These are phyloP conservation scores for Boletus bicolor DNA, from an alignment of 768 basidiomycete species.

Conservation along the genomic window DNA sequence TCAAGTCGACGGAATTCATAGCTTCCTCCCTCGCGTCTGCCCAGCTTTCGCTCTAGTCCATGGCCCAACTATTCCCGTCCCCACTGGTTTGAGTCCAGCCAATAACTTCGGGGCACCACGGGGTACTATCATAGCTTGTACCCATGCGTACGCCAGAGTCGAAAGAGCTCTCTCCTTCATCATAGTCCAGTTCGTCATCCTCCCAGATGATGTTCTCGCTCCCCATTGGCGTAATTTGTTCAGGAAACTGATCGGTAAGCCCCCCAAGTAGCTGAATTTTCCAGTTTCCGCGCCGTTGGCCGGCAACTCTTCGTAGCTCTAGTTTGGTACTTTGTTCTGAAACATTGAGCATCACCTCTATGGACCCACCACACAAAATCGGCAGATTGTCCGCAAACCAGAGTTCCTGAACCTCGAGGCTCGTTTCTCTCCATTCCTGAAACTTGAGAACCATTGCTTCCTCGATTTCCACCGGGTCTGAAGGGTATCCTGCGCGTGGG, in stretches of 20 bases:
- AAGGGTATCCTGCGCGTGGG: slow-evolving; percentile 41
- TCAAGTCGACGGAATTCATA: neutral
- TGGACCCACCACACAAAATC: slow-evolving; percentile 34
- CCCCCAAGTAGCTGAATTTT: slow-evolving; percentile 27
- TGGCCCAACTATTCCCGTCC: slow-evolving; percentile 8
- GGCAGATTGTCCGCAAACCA: slow-evolving; percentile 46
- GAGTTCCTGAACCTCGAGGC: slow-evolving; percentile 42
- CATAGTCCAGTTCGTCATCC: slow-evolving; percentile 21
- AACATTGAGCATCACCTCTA: slow-evolving; percentile 27
- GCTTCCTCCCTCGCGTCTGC: neutral
- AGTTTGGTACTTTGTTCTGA: slow-evolving; percentile 26
- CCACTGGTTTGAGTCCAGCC: slow-evolving; percentile 16
- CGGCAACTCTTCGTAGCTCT: slow-evolving; percentile 18
- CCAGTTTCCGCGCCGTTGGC: slow-evolving; percentile 28
- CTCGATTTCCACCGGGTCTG: slow-evolving; percentile 45
- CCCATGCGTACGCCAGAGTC: slow-evolving; percentile 29
- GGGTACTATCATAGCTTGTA: neutral
- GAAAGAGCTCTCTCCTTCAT: slow-evolving; percentile 21
- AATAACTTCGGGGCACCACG: slow-evolving; percentile 5
- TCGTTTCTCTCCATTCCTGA: slow-evolving; percentile 48
- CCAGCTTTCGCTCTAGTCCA: neutral
- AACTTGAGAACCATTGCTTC: slow-evolving; percentile 49
- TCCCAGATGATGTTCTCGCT: slow-evolving; percentile 15
- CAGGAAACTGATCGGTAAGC: slow-evolving; percentile 4
- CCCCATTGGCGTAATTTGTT: slow-evolving; percentile 8